These are phyloP conservation scores for Diaporthe ampelina DNA, from an alignment of 2,329 filamentous ascomycete species.

Conservation along the genomic window DNA sequence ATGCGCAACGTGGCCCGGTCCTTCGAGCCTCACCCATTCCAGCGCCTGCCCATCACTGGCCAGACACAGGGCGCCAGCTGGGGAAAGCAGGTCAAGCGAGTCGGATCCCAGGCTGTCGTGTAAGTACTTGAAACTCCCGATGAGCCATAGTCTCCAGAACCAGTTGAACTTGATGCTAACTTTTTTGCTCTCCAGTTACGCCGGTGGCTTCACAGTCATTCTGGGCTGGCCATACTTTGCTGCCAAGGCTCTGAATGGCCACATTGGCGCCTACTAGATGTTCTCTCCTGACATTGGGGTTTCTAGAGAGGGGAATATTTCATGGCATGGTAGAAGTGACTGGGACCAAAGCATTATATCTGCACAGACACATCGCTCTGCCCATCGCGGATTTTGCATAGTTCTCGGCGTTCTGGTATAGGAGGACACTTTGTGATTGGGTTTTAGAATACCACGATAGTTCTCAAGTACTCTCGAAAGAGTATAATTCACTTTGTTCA, in stretches of 20 bases:
- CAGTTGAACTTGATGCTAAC: slow-evolving; percentile 11
- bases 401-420: slow-evolving; percentile 38
- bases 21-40: slow-evolving; percentile 56
- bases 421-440: slow-evolving; percentile 31
- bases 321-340: slow-evolving; percentile 3
- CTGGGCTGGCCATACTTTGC: slow-evolving; percentile 56
- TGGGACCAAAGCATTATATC: slow-evolving; percentile 24
- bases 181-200: slow-evolving; percentile 48
- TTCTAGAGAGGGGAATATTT: neutral
- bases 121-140: slow-evolving; percentile 47
- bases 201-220: slow-evolving; percentile 50
- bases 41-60: slow-evolving; percentile 51
- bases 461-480: slow-evolving; percentile 14
- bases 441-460: slow-evolving; percentile 31
- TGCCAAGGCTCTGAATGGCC: slow-evolving; percentile 46
- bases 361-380: slow-evolving; percentile 30
- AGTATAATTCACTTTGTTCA: slow-evolving; percentile 36
- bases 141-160: neutral
- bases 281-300: neutral
- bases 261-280: slow-evolving; percentile 45
- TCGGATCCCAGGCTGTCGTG: slow-evolving; percentile 50
- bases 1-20: slow-evolving; percentile 53
- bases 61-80: slow-evolving; percentile 54
- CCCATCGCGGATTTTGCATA: slow-evolving; percentile 33
- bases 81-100: slow-evolving; percentile 52